phyloP scores from a whole-genome alignment of 768 basidiomycete genomes.

The Macrocybe gigantea region DNA sequence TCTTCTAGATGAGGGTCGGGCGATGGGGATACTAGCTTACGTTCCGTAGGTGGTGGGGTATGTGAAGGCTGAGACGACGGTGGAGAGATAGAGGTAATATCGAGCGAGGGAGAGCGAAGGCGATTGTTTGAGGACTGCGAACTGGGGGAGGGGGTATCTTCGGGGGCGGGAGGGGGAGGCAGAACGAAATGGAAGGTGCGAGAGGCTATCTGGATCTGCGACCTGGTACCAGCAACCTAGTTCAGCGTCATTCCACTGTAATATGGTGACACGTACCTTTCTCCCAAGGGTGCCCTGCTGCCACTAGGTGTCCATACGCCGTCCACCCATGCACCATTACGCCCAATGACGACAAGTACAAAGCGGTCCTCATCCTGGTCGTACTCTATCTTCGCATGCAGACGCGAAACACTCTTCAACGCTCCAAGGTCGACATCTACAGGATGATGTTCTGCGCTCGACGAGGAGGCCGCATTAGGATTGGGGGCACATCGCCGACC shows the following conservation, averaged over 20 bases:
- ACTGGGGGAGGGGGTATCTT: conserved; percentile 77
- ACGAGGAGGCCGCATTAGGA: conserved; percentile 42
- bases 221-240: conserved; percentile 39
- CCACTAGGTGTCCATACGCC: conserved; percentile 93
- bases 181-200: conserved; percentile 96
- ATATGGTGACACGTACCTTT: conserved; percentile 48
- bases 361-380: conserved; percentile 88
- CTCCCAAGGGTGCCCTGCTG: conserved; percentile 76
- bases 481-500: conserved; percentile 78
- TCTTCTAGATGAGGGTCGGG: conserved; percentile 32
- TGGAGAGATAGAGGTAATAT: conserved; percentile 77
- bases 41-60: conserved; percentile 58
- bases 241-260: conserved; percentile 5
- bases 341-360: conserved; percentile 85
- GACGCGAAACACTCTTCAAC: conserved; percentile 93
- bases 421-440: conserved; percentile 93
- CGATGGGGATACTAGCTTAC: conserved; percentile 39
- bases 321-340: conserved; percentile 98
- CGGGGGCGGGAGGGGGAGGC: conserved; percentile 77
- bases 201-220: conserved; percentile 95
- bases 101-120: conserved; percentile 74
- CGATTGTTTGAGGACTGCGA: conserved; percentile 65
- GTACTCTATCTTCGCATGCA: conserved; percentile 94
- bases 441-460: conserved; percentile 49
- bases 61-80: conserved; percentile 76